Conservation (phyloP, 176 grass and related monocot species). For the Oryza nivara region DNA sequence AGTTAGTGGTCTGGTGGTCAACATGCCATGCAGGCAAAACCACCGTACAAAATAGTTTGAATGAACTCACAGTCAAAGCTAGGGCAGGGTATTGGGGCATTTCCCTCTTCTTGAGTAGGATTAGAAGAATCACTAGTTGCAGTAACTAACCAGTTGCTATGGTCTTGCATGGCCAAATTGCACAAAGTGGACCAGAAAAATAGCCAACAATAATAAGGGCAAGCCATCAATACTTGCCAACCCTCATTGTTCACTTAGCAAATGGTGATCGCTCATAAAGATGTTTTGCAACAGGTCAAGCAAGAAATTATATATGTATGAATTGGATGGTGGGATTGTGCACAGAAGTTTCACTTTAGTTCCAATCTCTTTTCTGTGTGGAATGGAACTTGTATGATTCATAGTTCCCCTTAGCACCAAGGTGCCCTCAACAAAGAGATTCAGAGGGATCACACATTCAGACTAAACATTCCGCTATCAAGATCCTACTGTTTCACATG, state of each 20-base stretch:
- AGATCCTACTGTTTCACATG: not conserved
- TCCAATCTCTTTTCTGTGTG: not conserved
- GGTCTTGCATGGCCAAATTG: not conserved
- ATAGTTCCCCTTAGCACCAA: not conserved
- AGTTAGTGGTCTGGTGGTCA: too few relatives aligned
- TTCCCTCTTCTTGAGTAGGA: not conserved
- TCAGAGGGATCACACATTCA: not conserved
- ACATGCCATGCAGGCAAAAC: too few relatives aligned
- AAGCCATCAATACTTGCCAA: not conserved
- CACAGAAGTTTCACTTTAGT: not conserved
- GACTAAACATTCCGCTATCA: not conserved
- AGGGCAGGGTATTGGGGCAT: too few relatives aligned
- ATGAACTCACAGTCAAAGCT: not conserved
- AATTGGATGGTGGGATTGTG: not conserved
- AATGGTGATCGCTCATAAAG: not conserved
- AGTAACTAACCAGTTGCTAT: too few relatives aligned
- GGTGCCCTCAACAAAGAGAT: not conserved
- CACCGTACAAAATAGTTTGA: not conserved
- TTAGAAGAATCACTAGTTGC: not conserved
- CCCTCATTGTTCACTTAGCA: not conserved
- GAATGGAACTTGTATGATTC: not conserved
- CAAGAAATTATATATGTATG: not conserved
- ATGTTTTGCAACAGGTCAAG: not conserved
- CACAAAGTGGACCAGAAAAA: constrained; percentile 5
- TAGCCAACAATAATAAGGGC: not conserved